Evolutionary conservation across 331 rosid genomes (phyloP).

Genomic region (Quercus tomentella): DNA sequence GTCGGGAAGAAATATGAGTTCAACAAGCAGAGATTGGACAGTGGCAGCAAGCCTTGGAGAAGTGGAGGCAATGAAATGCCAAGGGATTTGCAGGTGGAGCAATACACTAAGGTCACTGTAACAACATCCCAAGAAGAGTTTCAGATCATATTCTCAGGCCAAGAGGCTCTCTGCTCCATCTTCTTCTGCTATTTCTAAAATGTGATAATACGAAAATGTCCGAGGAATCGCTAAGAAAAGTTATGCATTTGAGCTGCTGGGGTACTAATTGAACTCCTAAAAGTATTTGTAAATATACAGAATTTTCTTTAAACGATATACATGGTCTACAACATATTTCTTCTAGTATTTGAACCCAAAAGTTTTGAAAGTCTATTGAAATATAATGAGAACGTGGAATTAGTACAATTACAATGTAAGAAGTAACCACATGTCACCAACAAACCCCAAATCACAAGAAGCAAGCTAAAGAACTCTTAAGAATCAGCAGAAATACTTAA

Average conservation of each 20-base stretch:
- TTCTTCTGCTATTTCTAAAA: background rate
- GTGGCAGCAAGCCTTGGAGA: slow-evolving; percentile 13
- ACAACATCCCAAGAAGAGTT: background rate
- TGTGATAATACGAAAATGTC: background rate
- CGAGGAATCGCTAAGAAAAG: slow-evolving; percentile 3
- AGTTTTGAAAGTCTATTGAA: too few species aligned
- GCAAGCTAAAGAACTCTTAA: too few species aligned
- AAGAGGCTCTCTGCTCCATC: background rate
- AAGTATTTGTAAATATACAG: background rate
- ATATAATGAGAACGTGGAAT: too few species aligned
- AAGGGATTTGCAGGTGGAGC: slow-evolving; percentile 19
- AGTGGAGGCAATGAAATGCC: slow-evolving; percentile 17
- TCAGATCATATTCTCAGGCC: background rate
- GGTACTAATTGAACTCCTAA: slow-evolving; percentile 23
- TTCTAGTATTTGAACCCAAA: too few species aligned
- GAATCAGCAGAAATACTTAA: too few species aligned
- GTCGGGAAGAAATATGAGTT: background rate
- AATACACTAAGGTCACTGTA: background rate
- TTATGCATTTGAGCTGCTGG: slow-evolving; percentile 24
- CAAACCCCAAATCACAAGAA: too few species aligned
- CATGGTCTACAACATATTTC: too few species aligned
- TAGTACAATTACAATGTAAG: too few species aligned
- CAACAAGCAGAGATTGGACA: slow-evolving; percentile 11
- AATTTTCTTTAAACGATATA: background rate
- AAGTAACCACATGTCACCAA: too few species aligned